Evolutionary conservation across 1,139 yeast genomes (phyloP).

Genomic region (Suzukiozyma palmioleophila): DNA sequence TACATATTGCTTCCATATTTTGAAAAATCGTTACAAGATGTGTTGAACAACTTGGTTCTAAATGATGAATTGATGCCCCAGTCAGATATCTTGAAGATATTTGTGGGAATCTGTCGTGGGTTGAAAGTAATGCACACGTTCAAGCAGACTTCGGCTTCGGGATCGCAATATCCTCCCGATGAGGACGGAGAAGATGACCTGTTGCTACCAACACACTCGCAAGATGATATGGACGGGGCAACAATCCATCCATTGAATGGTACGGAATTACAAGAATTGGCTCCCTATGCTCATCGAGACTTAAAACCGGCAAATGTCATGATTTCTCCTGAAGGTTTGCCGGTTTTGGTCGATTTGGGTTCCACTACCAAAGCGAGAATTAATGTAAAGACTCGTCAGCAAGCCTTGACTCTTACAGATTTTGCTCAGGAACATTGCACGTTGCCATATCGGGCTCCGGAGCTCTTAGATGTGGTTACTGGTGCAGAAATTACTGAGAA

Average conservation of each 20-base stretch:
- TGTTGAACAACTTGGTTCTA: conserved; percentile 60
- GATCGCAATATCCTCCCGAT: conserved; percentile 13
- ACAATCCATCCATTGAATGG: conserved; percentile 12
- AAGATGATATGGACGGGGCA: conserved; percentile 6
- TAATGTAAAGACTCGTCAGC: conserved; percentile 53
- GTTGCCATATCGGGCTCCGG: conserved; percentile 87
- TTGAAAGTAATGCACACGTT: conserved; percentile 72
- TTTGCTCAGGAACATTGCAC: conserved; percentile 84
- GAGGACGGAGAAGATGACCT: conserved; percentile 27
- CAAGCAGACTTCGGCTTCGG: conserved; percentile 25
- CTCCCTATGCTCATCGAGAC: conserved; percentile 82
- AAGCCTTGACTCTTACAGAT: conserved; percentile 75
- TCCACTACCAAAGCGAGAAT: conserved; percentile 67
- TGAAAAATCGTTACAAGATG: conserved; percentile 69
- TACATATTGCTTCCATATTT: conserved; percentile 78
- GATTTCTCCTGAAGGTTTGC: conserved; percentile 68
- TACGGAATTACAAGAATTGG: conserved; percentile 54
- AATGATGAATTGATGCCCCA: conserved; percentile 53
- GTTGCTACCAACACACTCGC: conserved; percentile 7
- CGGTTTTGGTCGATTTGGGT: conserved; percentile 83
- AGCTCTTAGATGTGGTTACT: conserved; percentile 70
- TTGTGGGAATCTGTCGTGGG: conserved; percentile 72
- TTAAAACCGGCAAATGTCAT: conserved; percentile 86
- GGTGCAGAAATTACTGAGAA: conserved; percentile 61
- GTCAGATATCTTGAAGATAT: conserved; percentile 54